phyloP scores from a whole-genome alignment of 495 filamentous ascomycete genomes.

The Xylaria telfairii region DNA sequence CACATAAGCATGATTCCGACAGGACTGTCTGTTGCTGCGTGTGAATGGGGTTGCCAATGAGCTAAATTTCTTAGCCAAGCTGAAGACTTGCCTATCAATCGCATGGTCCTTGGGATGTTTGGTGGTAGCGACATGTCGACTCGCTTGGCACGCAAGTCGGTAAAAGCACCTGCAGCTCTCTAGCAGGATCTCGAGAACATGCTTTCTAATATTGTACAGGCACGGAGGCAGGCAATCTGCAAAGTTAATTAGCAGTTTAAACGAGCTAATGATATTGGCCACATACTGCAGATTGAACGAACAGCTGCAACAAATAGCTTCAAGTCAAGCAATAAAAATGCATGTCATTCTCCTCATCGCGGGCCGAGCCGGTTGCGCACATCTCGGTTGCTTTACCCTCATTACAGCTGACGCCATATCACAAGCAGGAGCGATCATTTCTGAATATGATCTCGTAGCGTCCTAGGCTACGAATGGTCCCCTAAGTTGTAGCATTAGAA shows the following conservation, averaged over 20 bases:
- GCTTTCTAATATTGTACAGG: not conserved
- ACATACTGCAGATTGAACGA: constrained; percentile 8
- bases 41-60: not conserved
- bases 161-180: not conserved
- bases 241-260: not conserved
- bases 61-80: not conserved
- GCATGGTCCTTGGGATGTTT: not conserved
- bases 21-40: not conserved
- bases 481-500: not conserved
- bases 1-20: not conserved
- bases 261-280: not conserved
- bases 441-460: not conserved
- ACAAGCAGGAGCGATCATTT: not conserved
- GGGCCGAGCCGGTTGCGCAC: constrained; percentile 13
- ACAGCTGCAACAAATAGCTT: not conserved
- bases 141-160: not conserved
- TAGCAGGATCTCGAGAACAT: not conserved
- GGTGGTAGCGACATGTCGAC: not conserved
- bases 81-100: not conserved
- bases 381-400: constrained; percentile 1
- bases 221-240: not conserved
- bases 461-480: not conserved
- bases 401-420: not conserved
- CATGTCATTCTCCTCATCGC: constrained; percentile 18
- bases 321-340: not conserved